Base-by-base conservation (phyloP, 257 asterid species). In the Solanum medicagineum region DNA sequence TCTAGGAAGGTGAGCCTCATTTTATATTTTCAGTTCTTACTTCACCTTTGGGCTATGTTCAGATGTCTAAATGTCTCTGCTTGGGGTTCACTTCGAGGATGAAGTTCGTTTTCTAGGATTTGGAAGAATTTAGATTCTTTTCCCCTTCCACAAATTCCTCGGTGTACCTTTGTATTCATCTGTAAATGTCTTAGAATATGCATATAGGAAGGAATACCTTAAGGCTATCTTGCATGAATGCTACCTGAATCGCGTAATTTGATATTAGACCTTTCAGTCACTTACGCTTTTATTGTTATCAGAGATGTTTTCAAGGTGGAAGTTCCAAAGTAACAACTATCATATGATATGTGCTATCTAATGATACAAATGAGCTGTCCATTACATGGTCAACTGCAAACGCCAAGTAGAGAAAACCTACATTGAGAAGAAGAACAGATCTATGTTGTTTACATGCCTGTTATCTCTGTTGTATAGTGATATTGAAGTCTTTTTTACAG, bases 1-100 rank as follows among this genome's bases (percentile, higher is more conserved):
- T 44, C 86, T 96, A 70, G 99, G 98, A 91, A 96, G 99, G 99
- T 96, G 45, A 65, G 95, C 47, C 42, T 81, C 65, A 49, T 49
- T 75, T 75, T 51, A 44, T 49, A 24, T 75, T 8, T 24, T 75
- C 14, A 75, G 16, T 77, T 77, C 62, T 20, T 26, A 13, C 63
- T 77, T 26, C 63, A 51, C 62, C 63, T 22, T 49, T 77, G 40
- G 55, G 63, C 45, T 77, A 49, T 24, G 45, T 15, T 17, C 82
- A 49, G 62, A 15, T 51, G 9, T 77, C 62, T 51, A 51, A 69
- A 77, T 77, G 8, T 49, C 24, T 9, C 62, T 51, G 82, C 12
- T 77, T 14, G 51, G 56, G 80, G 51, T 71, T 44, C 80, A 71
- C 17, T 40, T 70, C 1, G 32, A 40, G 51, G 80, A 40, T 70